Base-by-base conservation (phyloP, 2,329 filamentous ascomycete genomes). In the Stachybotrys echinatus region DNA sequence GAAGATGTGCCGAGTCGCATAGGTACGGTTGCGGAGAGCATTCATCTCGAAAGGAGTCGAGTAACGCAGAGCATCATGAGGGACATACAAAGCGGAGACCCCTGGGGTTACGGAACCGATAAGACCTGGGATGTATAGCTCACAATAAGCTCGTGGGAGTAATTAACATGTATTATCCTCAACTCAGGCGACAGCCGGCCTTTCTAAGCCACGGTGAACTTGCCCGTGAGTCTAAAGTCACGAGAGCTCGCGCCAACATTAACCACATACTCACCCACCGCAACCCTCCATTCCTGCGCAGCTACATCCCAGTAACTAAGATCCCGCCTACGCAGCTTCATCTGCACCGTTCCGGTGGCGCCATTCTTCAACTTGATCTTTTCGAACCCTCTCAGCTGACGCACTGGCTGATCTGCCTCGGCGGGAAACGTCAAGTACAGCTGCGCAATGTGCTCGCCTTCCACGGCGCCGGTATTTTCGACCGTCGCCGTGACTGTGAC, bases 231-330 rank as follows among this genome's bases (percentile, higher is more conserved):
- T 53, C 58, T 59, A 22, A 61, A 27, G 17, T 61, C 49, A 20
- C 59, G 49, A 54, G 58, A 61, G 52, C 59, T 61, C 50, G 59
- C 61, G 44, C 59, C 59, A 40, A 60, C 59, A 44, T 54, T 57
- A 6, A 61, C 43, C 31, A 50, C 50, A 22, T 61, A 61, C 46
- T 42, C 40, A 20, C 40, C 40, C 5, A 12, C 20, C 5, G 14
- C 17, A 3, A 42, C 17, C 40, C 40, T n/a, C 40, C 40, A 42
- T 5, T 19, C 20, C 40, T 42, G 40, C 10, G 18, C 40, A 42
- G 12, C n/a, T 12, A 42, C 40, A 20, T 42, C 40, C 40, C 40
- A 42, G 19, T n/a, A 42, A 12, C 40, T 42, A 12, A 42, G 40
- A 20, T 42, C 40, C 17, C 40, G 18, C 19, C 40, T 3, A 7